Evolutionary conservation across 805 yeast genomes (phyloP).

Genomic region (Pichia scutulata): DNA sequence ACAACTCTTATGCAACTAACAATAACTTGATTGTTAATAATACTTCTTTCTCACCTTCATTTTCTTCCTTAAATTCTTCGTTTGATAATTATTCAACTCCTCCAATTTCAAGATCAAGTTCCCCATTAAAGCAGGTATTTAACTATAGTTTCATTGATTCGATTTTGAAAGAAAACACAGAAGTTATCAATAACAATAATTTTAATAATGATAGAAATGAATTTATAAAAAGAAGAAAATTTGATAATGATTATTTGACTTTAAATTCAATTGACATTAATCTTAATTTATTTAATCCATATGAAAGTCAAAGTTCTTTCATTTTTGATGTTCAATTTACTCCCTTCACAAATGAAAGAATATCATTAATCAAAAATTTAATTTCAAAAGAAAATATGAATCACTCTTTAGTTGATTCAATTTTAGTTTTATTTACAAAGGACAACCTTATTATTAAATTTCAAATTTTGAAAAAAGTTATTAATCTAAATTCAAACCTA

Average conservation of each 20-base stretch:
- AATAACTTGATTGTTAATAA: conserved; percentile 1
- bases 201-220: too few species aligned
- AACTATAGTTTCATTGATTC: not conserved
- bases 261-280: not conserved
- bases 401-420: not conserved
- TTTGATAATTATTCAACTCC: conserved; percentile 1
- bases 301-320: not conserved
- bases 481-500: conserved; percentile 1
- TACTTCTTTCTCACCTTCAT: not conserved
- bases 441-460: conserved; percentile 3
- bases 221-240: not conserved
- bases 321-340: not conserved
- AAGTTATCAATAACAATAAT: too few species aligned
- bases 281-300: not conserved
- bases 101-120: conserved; percentile 4
- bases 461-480: conserved; percentile 1
- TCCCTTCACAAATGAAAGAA: not conserved
- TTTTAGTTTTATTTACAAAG: not conserved
- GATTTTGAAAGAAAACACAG: too few species aligned
- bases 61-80: conserved; percentile 4
- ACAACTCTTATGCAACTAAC: not conserved
- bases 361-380: not conserved
- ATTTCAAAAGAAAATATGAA: not conserved
- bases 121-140: not conserved
- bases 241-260: not conserved